Evolutionary conservation across 2,329 filamentous ascomycete genomes (phyloP).

Genomic region (Lachnellula subtilissima): DNA sequence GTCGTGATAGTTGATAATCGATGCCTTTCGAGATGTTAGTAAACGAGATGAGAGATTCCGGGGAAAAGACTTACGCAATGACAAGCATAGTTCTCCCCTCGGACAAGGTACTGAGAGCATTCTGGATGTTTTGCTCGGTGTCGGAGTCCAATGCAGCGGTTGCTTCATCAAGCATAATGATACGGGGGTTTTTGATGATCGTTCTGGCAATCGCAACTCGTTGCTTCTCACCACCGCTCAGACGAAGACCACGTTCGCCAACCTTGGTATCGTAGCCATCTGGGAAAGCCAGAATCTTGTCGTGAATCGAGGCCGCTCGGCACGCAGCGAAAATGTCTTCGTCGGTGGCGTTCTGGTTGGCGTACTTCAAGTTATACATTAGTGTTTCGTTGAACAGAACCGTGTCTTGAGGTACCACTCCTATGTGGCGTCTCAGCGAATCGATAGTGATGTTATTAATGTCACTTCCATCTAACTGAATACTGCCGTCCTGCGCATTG

Average conservation of each 20-base stretch:
- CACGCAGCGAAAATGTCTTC: slow-evolving; percentile 80
- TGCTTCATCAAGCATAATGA: slow-evolving; percentile 90
- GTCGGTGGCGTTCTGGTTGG: slow-evolving; percentile 73
- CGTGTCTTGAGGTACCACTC: slow-evolving; percentile 95
- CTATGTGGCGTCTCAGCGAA: slow-evolving; percentile 85
- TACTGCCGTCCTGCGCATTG: slow-evolving; percentile 73
- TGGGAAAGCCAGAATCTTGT: slow-evolving; percentile 84
- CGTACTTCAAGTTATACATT: slow-evolving; percentile 93
- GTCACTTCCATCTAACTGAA: slow-evolving; percentile 78
- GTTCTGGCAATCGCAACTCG: slow-evolving; percentile 89
- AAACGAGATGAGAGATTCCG: slow-evolving; percentile 67
- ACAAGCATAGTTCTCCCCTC: slow-evolving; percentile 88
- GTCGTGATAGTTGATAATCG: slow-evolving; percentile 81
- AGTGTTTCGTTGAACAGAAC: slow-evolving; percentile 90
- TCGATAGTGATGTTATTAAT: slow-evolving; percentile 87
- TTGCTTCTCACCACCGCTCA: slow-evolving; percentile 91
- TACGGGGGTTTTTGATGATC: slow-evolving; percentile 84
- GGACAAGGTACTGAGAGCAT: slow-evolving; percentile 75
- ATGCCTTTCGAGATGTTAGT: slow-evolving; percentile 76
- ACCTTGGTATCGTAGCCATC: slow-evolving; percentile 87
- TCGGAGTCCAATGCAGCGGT: slow-evolving; percentile 88
- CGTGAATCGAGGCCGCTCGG: slow-evolving; percentile 82
- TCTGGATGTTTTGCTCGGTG: slow-evolving; percentile 89
- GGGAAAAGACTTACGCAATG: slow-evolving; percentile 65
- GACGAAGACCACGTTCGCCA: slow-evolving; percentile 78